Evolutionary conservation across 2,329 filamentous ascomycete species (phyloP).

Genomic region (Bertia moriformis): DNA sequence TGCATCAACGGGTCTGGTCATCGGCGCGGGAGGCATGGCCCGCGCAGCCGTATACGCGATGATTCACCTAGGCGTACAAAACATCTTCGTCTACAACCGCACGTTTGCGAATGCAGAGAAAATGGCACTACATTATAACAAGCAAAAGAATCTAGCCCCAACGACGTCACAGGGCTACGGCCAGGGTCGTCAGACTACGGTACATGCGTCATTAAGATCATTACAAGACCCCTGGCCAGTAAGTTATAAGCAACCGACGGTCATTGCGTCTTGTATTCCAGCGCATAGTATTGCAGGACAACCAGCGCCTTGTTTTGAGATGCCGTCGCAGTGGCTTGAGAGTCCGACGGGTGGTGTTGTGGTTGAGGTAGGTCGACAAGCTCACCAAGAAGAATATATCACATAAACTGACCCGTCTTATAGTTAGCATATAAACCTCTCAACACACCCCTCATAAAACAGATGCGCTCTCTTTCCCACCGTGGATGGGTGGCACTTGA

Average conservation of each 20-base stretch:
- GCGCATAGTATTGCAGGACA: slow-evolving; percentile 49
- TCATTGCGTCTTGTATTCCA: slow-evolving; percentile 65
- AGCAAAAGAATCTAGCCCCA: slow-evolving; percentile 25
- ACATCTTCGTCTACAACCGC: slow-evolving; percentile 63
- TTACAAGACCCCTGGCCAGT: slow-evolving; percentile 50
- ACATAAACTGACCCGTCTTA: slow-evolving; percentile 27
- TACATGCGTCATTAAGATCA: slow-evolving; percentile 34
- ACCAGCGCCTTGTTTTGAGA: slow-evolving; percentile 54
- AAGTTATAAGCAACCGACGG: slow-evolving; percentile 48
- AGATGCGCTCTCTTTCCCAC: slow-evolving; percentile 44
- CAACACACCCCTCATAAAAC: slow-evolving; percentile 54
- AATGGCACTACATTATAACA: slow-evolving; percentile 57
- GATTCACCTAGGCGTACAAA: slow-evolving; percentile 62
- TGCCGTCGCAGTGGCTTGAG: slow-evolving; percentile 55
- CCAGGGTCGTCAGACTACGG: slow-evolving; percentile 23
- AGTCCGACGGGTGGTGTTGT: slow-evolving; percentile 65
- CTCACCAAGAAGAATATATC: neutral
- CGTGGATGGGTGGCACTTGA: slow-evolving; percentile 63
- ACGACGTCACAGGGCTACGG: slow-evolving; percentile 28
- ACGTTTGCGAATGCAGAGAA: slow-evolving; percentile 52
- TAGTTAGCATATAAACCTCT: slow-evolving; percentile 57
- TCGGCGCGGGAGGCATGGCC: slow-evolving; percentile 63
- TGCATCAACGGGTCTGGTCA: slow-evolving; percentile 38
- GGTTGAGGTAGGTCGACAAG: slow-evolving; percentile 33
- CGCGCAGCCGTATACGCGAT: slow-evolving; percentile 66